Base-by-base conservation (phyloP, 306 rosid species). In the Casuarina glauca region DNA sequence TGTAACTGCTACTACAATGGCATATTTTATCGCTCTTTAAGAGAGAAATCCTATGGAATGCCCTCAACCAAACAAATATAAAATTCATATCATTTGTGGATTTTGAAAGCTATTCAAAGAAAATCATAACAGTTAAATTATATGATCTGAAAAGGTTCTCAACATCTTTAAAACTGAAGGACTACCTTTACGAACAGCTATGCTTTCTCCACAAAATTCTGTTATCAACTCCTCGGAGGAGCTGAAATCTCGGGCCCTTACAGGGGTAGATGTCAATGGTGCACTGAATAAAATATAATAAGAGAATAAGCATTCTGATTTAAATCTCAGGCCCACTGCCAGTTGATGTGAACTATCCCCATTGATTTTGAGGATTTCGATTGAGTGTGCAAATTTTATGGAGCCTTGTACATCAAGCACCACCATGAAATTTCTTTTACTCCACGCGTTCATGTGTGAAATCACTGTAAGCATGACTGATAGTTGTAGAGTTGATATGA, bases 151-250 rank as follows among this genome's bases (percentile, higher is more conserved):
- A 66, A 5, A 64, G 16, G 26, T 15, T 41, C 26, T 38, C 9
- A 2, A 10, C 12, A 66, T 16, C 46, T 66, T 66, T 69, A 77
- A 20, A 73, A 63, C 42, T 45, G 43, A 61, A 45, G 72, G 79
- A 49, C 73, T 50, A 91, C 97, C 97, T 91, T 92, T 95, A 48
- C 97, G 97, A 68, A 95, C 97, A 83, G 92, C 86, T 87, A 97
- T 83, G 88, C 98, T 92, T 86, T 95, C 98, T 85, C 97, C 89
- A 73, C 98, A 95, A 89, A 95, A 95, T 74, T 95, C 97, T 80
- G 97, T 89, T n/a, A n/a, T n/a, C n/a, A n/a, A 87, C 78, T 92
- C 98, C 86, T 95, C 96, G 6, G 97, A 82, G 46, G 98, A 89
- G 87, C 81, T 77, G 79, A 91, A 95, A 17, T 95, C 97, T 20